Conservation (phyloP, 1,139 yeast genomes). For the Martiniozyma asiatica region DNA sequence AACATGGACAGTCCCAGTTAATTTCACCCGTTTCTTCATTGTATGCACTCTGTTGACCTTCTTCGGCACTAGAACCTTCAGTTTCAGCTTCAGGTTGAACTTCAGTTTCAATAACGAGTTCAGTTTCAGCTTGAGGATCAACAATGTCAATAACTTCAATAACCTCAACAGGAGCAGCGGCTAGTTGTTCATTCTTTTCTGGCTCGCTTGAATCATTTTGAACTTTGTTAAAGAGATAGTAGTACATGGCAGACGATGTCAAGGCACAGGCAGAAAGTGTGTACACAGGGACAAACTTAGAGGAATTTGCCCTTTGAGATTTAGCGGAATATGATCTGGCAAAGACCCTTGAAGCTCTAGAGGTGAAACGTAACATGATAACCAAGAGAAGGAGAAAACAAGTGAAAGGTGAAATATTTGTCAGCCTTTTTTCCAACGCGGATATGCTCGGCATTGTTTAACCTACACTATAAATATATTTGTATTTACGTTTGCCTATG, state of each 20-base stretch:
- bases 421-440: too few species aligned
- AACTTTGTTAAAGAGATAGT: slow-evolving; percentile 8
- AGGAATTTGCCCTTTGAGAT: neutral
- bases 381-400: too few species aligned
- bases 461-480: too few species aligned
- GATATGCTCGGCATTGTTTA: too few species aligned
- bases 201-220: slow-evolving; percentile 8
- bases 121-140: slow-evolving; percentile 1
- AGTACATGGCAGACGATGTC: slow-evolving; percentile 12
- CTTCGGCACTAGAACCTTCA: slow-evolving; percentile 13
- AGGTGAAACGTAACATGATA: neutral
- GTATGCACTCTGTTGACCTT: slow-evolving; percentile 41
- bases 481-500: too few species aligned
- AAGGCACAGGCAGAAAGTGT: slow-evolving; percentile 13
- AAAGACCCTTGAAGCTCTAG: neutral
- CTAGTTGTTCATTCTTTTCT: slow-evolving; percentile 1
- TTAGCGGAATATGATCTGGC: neutral
- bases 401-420: too few species aligned
- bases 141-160: slow-evolving; percentile 6
- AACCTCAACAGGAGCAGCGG: slow-evolving; percentile 8
- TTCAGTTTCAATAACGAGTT: slow-evolving; percentile 3
- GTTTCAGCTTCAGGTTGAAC: slow-evolving; percentile 6
- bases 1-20: slow-evolving; percentile 99
- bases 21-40: slow-evolving; percentile 98
- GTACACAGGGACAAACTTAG: slow-evolving; percentile 7